Conservation (phyloP, 306 rosid genomes). For the Senna siamea region DNA sequence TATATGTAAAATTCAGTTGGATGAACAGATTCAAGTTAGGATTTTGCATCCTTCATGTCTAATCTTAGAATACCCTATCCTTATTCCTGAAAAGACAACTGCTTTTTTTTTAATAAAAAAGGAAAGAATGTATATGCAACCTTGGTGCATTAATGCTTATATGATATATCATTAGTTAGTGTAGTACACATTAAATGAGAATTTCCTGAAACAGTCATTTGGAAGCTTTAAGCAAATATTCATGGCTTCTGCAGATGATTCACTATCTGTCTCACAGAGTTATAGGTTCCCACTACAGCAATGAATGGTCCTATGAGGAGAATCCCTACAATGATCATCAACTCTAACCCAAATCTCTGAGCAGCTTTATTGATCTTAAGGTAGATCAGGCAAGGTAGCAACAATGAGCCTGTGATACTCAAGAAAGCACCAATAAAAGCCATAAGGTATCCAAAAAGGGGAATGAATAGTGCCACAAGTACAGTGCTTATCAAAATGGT, state of each 20-base stretch:
- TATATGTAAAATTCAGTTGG: too few relatives aligned
- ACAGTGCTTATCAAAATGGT: slow-evolving; percentile 50
- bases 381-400: slow-evolving; percentile 64
- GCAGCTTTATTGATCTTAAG: slow-evolving; percentile 55
- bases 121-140: too few relatives aligned
- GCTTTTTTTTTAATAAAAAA: too few relatives aligned
- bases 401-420: slow-evolving; percentile 40
- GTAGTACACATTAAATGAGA: not conserved
- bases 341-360: slow-evolving; percentile 47
- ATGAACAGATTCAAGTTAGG: too few relatives aligned
- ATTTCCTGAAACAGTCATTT: slow-evolving; percentile 6
- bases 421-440: slow-evolving; percentile 59
- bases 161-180: not conserved
- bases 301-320: slow-evolving; percentile 45
- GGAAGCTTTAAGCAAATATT: not conserved
- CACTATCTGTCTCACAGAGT: slow-evolving; percentile 48
- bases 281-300: slow-evolving; percentile 49
- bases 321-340: slow-evolving; percentile 43
- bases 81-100: too few relatives aligned
- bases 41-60: too few relatives aligned
- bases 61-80: too few relatives aligned
- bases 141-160: too few relatives aligned
- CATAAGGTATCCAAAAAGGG: slow-evolving; percentile 63
- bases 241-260: slow-evolving; percentile 37
- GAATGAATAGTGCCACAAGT: slow-evolving; percentile 52